Evolutionary conservation across 495 filamentous ascomycete species (phyloP).

Genomic region (Xylaria telfairii): DNA sequence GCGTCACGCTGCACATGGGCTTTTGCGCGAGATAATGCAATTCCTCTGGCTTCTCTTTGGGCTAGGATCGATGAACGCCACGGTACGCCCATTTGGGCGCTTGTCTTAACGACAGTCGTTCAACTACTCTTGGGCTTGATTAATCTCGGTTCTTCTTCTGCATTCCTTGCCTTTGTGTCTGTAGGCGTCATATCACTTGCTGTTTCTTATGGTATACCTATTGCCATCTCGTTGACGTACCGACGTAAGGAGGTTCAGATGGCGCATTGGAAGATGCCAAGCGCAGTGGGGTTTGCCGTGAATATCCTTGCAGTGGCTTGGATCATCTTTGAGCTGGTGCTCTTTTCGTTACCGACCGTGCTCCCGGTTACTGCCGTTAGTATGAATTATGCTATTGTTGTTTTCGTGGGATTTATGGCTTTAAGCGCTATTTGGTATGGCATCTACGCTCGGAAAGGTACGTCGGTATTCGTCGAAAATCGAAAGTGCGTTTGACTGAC

Average conservation of each 20-base stretch:
- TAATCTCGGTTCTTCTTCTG: slow-evolving; percentile 59
- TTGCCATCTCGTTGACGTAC: slow-evolving; percentile 46
- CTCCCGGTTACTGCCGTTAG: slow-evolving; percentile 65
- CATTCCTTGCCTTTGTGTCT: slow-evolving; percentile 61
- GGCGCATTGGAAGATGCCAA: slow-evolving; percentile 61
- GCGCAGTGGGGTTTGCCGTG: slow-evolving; percentile 52
- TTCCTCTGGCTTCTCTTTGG: slow-evolving; percentile 68
- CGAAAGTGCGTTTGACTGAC: not conserved
- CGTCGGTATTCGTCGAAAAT: slow-evolving; percentile 3
- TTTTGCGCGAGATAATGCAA: slow-evolving; percentile 64
- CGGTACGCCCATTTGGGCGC: slow-evolving; percentile 55
- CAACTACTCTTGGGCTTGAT: slow-evolving; percentile 60
- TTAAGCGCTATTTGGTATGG: slow-evolving; percentile 53
- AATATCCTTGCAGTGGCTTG: slow-evolving; percentile 54
- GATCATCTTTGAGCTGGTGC: slow-evolving; percentile 59
- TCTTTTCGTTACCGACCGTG: slow-evolving; percentile 69
- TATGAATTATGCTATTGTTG: slow-evolving; percentile 70
- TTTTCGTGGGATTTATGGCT: slow-evolving; percentile 63
- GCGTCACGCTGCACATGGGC: slow-evolving; percentile 60
- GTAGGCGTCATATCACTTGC: slow-evolving; percentile 67
- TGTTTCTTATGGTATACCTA: slow-evolving; percentile 66
- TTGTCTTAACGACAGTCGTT: slow-evolving; percentile 59
- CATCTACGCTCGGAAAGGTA: slow-evolving; percentile 40
- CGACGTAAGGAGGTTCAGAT: slow-evolving; percentile 45
- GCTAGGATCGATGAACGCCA: slow-evolving; percentile 54